These are phyloP conservation scores for Haplosporangium sp. DNA, from an alignment of 371 early-diverging fungal species.

Conservation along the genomic window DNA sequence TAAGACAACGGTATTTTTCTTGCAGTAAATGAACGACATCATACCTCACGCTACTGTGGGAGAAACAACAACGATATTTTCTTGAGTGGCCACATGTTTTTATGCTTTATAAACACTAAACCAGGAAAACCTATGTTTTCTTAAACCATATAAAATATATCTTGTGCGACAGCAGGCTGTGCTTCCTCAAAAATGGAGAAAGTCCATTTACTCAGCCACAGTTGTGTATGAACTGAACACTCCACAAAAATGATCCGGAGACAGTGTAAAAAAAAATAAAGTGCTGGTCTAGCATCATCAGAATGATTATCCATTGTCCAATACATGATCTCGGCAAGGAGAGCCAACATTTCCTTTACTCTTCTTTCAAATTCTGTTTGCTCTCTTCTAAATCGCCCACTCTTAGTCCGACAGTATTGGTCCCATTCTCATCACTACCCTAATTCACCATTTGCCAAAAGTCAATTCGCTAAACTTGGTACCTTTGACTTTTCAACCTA, in stretches of 20 bases:
- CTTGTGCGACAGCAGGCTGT: no score
- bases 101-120: constrained; percentile 50
- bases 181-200: neutral
- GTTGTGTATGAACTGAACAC: no score
- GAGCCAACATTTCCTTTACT: constrained; percentile 2
- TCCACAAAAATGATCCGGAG: neutral
- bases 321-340: constrained; percentile 16
- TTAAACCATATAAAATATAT: neutral
- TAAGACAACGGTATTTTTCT: constrained; percentile 53
- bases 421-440: constrained; percentile 3
- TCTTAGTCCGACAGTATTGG: neutral
- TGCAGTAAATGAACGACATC: constrained; percentile 48
- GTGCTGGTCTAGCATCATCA: neutral
- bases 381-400: neutral
- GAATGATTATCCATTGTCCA: neutral
- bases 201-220: constrained; percentile 15
- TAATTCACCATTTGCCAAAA: neutral
- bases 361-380: neutral
- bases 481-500: constrained; percentile 43
- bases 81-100: constrained; percentile 14
- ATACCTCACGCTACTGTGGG: constrained; percentile 23
- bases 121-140: constrained; percentile 15
- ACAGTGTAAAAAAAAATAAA: neutral
- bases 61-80: constrained; percentile 50
- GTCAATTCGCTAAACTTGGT: neutral